These are phyloP conservation scores for Achlya hypogyna DNA, from an alignment of 352 stramenopile species.

Conservation along the genomic window DNA sequence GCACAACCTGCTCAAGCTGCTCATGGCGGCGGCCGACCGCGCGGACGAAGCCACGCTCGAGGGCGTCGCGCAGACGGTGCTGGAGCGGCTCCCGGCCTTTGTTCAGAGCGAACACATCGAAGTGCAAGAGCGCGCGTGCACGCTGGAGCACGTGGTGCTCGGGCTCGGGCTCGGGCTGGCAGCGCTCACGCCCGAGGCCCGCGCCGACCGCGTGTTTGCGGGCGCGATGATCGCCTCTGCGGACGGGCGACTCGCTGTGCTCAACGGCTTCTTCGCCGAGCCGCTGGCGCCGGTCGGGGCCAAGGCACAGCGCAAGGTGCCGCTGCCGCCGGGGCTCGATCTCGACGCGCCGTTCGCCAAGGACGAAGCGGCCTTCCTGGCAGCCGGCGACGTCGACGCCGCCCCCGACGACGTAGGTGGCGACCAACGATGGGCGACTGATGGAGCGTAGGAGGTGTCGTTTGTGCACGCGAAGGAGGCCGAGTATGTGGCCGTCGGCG, in stretches of 20 bases:
- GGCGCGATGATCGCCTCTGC: slow-evolving; percentile 36
- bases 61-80: slow-evolving; percentile 73
- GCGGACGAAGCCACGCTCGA: slow-evolving; percentile 75
- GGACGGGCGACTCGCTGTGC: slow-evolving; percentile 37
- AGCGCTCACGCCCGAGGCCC: slow-evolving; percentile 47
- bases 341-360: slow-evolving; percentile 47
- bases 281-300: slow-evolving; percentile 78
- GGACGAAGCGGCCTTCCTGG: slow-evolving; percentile 57
- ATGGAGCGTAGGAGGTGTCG: slow-evolving; percentile 67
- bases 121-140: slow-evolving; percentile 92
- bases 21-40: slow-evolving; percentile 63
- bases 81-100: slow-evolving; percentile 78
- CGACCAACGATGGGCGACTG: slow-evolving; percentile 14
- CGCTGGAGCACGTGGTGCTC: slow-evolving; percentile 62
- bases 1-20: slow-evolving; percentile 88
- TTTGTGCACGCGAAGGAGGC: slow-evolving; percentile 48
- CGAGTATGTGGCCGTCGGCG: slow-evolving; percentile 31
- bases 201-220: slow-evolving; percentile 58
- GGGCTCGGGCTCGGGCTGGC: slow-evolving; percentile 49
- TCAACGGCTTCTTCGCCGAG: slow-evolving; percentile 74
- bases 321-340: slow-evolving; percentile 72
- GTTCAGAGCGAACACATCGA: slow-evolving; percentile 89
- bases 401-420: slow-evolving; percentile 17
- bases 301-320: slow-evolving; percentile 89
- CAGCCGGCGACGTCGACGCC: slow-evolving; percentile 58